Evolutionary conservation across 257 asterid species (phyloP).

Genomic region (Solanum rostratum): DNA sequence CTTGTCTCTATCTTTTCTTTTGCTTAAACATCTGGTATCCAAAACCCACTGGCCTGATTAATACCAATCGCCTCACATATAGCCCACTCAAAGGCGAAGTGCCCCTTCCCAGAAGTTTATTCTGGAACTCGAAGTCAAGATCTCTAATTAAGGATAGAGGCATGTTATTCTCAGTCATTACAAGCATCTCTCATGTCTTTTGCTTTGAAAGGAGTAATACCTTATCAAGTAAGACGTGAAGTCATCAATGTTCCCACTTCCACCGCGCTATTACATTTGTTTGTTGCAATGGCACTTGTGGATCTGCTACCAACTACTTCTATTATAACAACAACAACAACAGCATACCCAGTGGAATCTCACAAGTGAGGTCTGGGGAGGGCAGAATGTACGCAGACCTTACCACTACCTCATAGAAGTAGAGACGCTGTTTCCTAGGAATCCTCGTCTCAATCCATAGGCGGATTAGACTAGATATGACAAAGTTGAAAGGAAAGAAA

Average conservation of each 20-base stretch:
- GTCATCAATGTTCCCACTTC: not conserved
- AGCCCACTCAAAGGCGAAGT: not conserved
- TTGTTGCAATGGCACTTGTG: not conserved
- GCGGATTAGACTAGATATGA: no score
- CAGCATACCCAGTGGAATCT: no score
- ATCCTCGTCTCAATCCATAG: no score
- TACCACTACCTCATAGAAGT: no score
- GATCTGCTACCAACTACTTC: not conserved
- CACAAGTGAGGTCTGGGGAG: no score
- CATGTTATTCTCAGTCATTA: not conserved
- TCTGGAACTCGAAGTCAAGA: not conserved
- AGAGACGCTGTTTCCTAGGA: no score
- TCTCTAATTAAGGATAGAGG: not conserved
- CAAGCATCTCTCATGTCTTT: not conserved
- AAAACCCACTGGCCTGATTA: not conserved
- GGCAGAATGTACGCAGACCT: no score
- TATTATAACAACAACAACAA: no score
- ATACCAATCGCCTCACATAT: not conserved
- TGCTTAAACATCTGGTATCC: not conserved
- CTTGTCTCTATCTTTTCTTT: not conserved
- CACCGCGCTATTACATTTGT: not conserved
- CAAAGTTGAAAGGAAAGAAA: no score
- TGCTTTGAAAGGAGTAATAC: not conserved
- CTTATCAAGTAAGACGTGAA: not conserved
- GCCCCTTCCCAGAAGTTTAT: not conserved